Conservation (phyloP, 768 basidiomycete genomes). For the Pleurotus cornucopiae region DNA sequence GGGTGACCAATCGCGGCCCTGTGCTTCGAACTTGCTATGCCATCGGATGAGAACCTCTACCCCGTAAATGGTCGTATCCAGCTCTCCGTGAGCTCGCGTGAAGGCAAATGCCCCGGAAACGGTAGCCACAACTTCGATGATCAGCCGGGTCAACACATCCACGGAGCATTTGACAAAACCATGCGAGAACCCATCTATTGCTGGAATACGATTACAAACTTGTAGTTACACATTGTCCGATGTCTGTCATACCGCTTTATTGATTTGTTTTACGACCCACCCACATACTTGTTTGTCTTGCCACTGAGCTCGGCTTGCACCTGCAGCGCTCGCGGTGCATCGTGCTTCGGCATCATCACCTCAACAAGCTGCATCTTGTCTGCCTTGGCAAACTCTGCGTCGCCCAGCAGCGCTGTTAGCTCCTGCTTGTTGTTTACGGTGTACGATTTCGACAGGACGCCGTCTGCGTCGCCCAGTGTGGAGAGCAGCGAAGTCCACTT, state of each 20-base stretch:
- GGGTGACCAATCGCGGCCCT: not conserved
- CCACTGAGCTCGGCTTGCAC: slow-evolving; percentile 52
- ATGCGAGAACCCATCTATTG: no score
- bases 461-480: slow-evolving; percentile 51
- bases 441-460: slow-evolving; percentile 53
- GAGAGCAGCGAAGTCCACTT: slow-evolving; percentile 64
- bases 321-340: slow-evolving; percentile 65
- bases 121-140: no score
- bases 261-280: not conserved
- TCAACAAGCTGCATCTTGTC: slow-evolving; percentile 77
- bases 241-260: no score
- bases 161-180: no score
- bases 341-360: slow-evolving; percentile 67
- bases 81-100: no score
- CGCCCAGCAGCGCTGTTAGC: slow-evolving; percentile 62
- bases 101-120: no score
- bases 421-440: slow-evolving; percentile 65
- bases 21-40: not conserved
- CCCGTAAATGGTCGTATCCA: no score
- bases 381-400: slow-evolving; percentile 55
- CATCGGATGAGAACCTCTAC: no score
- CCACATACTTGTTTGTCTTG: slow-evolving; percentile 42
- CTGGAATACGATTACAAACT: no score
- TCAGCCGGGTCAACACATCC: no score
- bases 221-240: no score